phyloP scores from a whole-genome alignment of 169 alveolate species.

The Theileria sp. region DNA sequence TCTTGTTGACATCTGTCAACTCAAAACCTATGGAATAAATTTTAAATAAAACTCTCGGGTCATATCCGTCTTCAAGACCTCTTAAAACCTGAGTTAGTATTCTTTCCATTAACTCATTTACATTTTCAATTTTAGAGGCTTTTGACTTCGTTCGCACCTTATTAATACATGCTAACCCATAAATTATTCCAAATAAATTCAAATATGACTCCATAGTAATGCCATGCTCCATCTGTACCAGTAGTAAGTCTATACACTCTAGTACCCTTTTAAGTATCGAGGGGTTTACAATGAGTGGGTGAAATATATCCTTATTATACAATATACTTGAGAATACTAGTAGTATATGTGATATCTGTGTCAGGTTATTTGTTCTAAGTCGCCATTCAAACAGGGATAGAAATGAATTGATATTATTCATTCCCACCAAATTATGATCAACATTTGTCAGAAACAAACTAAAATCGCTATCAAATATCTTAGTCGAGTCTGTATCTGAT shows the following conservation, averaged over 20 bases:
- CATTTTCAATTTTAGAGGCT: constrained; percentile 6
- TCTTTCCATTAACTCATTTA: constrained; percentile 8
- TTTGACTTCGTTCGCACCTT: constrained; percentile 32
- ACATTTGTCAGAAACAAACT: constrained; percentile 18
- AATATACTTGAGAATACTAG: constrained; percentile 37
- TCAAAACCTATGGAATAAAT: background rate
- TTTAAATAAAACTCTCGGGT: background rate
- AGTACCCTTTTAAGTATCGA: constrained; percentile 18
- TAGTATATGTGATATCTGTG: constrained; percentile 37
- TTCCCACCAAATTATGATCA: constrained; percentile 11
- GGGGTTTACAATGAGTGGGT: constrained; percentile 51
- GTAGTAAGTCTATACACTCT: constrained; percentile 10
- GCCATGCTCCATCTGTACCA: background rate
- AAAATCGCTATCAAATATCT: constrained; percentile 28
- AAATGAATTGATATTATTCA: constrained; percentile 31
- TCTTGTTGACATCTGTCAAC: background rate
- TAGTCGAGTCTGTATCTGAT: constrained; percentile 28
- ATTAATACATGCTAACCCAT: constrained; percentile 27
- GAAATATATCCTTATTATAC: constrained; percentile 32
- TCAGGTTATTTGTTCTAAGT: constrained; percentile 29
- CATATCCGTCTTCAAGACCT: background rate
- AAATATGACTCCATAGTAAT: background rate
- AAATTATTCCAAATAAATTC: constrained; percentile 23
- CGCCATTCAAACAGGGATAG: constrained; percentile 62
- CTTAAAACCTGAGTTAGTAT: constrained; percentile 5